phyloP scores from a whole-genome alignment of 805 yeast genomes.

The Zygoascus tannicola region DNA sequence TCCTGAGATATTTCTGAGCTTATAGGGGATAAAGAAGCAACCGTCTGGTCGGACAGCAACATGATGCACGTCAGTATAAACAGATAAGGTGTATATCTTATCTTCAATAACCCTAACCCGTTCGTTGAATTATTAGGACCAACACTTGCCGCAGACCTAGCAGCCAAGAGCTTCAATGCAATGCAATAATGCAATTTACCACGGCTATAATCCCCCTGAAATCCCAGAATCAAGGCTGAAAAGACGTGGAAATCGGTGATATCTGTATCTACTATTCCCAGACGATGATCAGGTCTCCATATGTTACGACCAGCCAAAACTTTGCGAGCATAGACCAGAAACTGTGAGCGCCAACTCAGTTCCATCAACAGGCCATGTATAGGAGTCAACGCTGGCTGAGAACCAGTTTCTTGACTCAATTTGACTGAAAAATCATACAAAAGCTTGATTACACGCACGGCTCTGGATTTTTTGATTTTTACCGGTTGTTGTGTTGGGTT shows the following conservation, averaged over 20 bases:
- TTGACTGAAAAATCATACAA: background rate
- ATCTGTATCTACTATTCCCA: background rate
- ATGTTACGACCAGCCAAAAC: background rate
- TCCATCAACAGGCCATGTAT: background rate
- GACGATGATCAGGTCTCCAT: background rate
- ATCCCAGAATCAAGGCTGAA: background rate
- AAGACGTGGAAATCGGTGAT: conserved; percentile 1
- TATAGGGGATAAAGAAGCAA: background rate
- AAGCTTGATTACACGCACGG: background rate
- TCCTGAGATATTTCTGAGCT: background rate
- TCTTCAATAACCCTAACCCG: background rate
- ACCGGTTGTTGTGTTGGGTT: background rate
- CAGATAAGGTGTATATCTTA: background rate
- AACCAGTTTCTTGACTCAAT: background rate
- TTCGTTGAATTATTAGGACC: background rate
- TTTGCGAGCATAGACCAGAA: background rate
- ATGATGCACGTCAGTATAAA: background rate
- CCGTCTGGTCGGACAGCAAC: background rate
- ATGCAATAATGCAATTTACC: background rate
- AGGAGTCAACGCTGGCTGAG: background rate
- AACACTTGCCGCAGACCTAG: background rate
- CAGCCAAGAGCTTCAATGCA: background rate
- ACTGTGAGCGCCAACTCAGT: background rate
- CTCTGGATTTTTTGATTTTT: background rate
- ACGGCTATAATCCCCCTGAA: background rate